Percentiles rank a stretch among this genome's conserved stretches.
Conservation (phyloP, 805 yeast genomes). For the Candida sphagnicola region DNA sequence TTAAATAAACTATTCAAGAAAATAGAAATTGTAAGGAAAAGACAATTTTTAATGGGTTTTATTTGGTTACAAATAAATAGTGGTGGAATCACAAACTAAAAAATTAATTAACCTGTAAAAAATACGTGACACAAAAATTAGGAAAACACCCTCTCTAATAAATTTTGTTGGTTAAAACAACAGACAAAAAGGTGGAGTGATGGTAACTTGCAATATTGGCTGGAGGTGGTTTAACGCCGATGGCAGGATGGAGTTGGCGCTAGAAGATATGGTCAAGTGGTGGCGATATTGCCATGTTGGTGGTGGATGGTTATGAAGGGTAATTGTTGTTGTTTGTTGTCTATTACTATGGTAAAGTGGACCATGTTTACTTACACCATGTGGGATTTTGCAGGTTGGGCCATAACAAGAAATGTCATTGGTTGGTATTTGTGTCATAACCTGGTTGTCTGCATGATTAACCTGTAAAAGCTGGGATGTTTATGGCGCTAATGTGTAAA, state of each 20-base stretch:
- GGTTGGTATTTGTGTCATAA: too few species aligned
- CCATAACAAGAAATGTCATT: not conserved
- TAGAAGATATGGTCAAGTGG: not conserved
- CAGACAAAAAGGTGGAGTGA: slow-evolving; percentile 1
- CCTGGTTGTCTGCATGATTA: too few species aligned
- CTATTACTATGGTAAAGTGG: too few species aligned
- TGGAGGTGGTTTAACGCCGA: not conserved
- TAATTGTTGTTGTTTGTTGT: not conserved
- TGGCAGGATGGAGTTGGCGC: not conserved
- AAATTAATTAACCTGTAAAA: not conserved
- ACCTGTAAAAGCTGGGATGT: too few species aligned
- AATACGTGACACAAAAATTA: not conserved
- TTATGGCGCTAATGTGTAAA: too few species aligned
- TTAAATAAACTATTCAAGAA: too few species aligned
- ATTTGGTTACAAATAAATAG: too few species aligned
- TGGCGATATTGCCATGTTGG: not conserved
- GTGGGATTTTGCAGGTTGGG: not conserved
- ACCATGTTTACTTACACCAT: too few species aligned
- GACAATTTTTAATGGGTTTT: too few species aligned
- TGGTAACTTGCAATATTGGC: not conserved
- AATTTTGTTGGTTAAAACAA: not conserved
- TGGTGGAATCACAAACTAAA: not conserved
- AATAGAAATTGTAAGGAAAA: too few species aligned
- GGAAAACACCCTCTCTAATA: too few species aligned
- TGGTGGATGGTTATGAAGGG: not conserved